A percentile compares a stretch with the other conserved stretches of the same genome.
Conservation (phyloP, 2,329 filamentous ascomycete species). For the Fusarium tricinctum region DNA sequence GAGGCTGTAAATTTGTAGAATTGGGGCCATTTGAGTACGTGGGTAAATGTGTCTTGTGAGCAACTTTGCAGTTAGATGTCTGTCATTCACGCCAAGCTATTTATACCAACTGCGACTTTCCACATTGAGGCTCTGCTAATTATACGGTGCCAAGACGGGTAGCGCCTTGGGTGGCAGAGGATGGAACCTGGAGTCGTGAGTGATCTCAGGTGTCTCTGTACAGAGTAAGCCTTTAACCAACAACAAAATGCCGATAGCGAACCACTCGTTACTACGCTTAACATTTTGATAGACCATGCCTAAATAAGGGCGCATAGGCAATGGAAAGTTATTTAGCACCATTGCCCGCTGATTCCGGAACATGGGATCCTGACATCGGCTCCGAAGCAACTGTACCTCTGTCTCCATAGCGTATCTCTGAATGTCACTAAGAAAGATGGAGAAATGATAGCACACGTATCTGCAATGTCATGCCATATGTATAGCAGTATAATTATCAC, state of each 20-base stretch:
- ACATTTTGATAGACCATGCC: conserved; percentile 2
- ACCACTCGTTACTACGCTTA: no score
- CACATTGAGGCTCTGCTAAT: conserved; percentile 23
- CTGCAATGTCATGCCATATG: neutral
- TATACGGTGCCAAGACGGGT: conserved; percentile 22
- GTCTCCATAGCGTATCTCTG: neutral
- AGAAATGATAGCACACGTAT: conserved; percentile 11
- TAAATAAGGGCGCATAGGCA: conserved; percentile 10
- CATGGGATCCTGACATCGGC: conserved; percentile 10
- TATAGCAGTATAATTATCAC: neutral
- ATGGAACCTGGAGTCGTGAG: no score
- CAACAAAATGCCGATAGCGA: no score
- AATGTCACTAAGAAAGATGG: neutral
- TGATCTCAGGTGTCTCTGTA: no score
- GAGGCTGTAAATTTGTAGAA: no score
- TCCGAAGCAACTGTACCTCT: conserved; percentile 1
- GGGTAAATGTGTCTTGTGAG: neutral
- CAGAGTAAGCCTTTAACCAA: no score
- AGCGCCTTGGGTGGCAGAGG: neutral
- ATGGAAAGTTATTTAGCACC: conserved; percentile 6
- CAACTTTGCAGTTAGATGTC: no score
- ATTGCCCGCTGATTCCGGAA: conserved; percentile 21
- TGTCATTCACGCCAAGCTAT: neutral
- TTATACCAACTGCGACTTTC: neutral
- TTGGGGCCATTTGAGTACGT: neutral